Conservation (phyloP, 108 stramenopile genomes). For the Nannochloropsis granulata region DNA sequence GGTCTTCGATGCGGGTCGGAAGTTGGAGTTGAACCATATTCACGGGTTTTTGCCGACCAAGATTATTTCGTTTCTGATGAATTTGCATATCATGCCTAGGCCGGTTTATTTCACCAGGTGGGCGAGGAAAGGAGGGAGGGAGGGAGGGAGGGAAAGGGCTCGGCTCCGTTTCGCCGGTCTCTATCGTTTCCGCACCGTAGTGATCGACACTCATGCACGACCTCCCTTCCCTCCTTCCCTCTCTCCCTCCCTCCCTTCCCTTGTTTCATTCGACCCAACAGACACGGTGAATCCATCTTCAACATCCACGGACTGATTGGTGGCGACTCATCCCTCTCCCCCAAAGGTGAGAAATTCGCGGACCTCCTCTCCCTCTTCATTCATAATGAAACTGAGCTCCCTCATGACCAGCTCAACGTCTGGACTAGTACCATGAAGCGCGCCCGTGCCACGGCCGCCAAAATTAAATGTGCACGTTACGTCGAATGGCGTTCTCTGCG, state of each 20-base stretch:
- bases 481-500: conserved; percentile 36
- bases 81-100: conserved; percentile 36
- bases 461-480: conserved; percentile 2
- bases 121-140: not conserved
- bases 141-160: not conserved
- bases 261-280: not conserved
- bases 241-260: not conserved
- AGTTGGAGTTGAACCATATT: conserved; percentile 43
- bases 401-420: conserved; percentile 52
- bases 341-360: conserved; percentile 4
- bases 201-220: too few relatives aligned
- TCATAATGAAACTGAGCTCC: not conserved
- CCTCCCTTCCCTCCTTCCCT: not conserved
- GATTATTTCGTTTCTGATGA: conserved; percentile 36
- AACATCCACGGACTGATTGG: conserved; percentile 94
- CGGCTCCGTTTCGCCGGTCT: not conserved
- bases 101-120: conserved; percentile 56
- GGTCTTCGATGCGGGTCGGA: conserved; percentile 67
- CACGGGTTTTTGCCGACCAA: conserved; percentile 35
- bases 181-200: too few relatives aligned
- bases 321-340: conserved; percentile 83
- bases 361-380: not conserved
- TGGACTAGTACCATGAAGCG: conserved; percentile 90
- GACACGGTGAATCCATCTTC: conserved; percentile 97
- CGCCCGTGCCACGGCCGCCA: conserved; percentile 77